phyloP scores from a whole-genome alignment of 345 rosid genomes.

The Salix purpurea region DNA sequence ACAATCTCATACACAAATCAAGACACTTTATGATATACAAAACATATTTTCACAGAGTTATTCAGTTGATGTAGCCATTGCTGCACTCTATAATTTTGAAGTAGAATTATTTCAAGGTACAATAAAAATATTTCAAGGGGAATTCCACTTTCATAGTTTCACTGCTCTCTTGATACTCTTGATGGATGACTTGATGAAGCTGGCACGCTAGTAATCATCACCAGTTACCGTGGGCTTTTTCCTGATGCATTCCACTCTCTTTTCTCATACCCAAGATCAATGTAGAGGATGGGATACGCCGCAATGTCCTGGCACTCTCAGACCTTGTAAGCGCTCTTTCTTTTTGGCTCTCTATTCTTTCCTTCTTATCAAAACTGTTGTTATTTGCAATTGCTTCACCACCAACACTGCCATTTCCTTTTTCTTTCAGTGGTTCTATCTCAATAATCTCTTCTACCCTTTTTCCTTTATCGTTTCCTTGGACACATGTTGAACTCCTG shows the following conservation, averaged over 20 bases:
- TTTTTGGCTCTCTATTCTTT: conserved; percentile 39
- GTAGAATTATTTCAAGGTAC: conserved; percentile 1
- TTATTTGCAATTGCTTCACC: conserved; percentile 21
- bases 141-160: conserved; percentile 29
- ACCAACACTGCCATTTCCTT: neutral
- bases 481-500: conserved; percentile 16
- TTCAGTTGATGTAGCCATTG: conserved; percentile 14
- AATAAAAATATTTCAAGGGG: neutral
- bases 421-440: conserved; percentile 9
- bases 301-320: conserved; percentile 74
- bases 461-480: conserved; percentile 15
- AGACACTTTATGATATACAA: neutral
- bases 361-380: conserved; percentile 34
- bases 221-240: conserved; percentile 62
- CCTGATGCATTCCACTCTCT: conserved; percentile 78
- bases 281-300: conserved; percentile 88
- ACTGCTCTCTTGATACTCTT: conserved; percentile 67
- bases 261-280: conserved; percentile 64
- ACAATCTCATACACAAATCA: conserved; percentile 8
- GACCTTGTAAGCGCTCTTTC: conserved; percentile 57
- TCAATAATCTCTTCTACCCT: conserved; percentile 20
- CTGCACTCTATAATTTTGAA: conserved; percentile 9
- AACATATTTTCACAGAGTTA: conserved; percentile 23
- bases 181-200: conserved; percentile 69
- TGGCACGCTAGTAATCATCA: conserved; percentile 52